phyloP scores from a whole-genome alignment of 345 rosid species.

The Eucalyptus marginata region DNA sequence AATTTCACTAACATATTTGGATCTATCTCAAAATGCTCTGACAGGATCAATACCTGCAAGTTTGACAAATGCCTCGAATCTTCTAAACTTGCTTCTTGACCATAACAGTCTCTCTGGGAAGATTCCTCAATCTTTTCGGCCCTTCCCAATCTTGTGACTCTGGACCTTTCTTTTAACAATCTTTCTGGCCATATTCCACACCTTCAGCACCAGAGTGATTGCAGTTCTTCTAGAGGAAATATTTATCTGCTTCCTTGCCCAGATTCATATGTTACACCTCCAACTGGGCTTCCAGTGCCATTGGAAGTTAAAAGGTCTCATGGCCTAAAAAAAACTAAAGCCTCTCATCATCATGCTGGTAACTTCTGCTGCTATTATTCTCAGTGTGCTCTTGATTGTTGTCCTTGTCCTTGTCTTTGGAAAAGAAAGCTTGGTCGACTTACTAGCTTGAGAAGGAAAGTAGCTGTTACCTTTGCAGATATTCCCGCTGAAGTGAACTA shows the following conservation, averaged over 20 bases:
- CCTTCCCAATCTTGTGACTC: constrained; percentile 16
- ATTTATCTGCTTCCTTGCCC: constrained; percentile 15
- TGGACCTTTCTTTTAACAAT: constrained; percentile 44
- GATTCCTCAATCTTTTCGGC: constrained; percentile 29
- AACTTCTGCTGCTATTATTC: constrained; percentile 18
- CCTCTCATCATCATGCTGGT: constrained; percentile 8
- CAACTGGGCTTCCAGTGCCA: background rate
- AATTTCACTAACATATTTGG: constrained; percentile 26
- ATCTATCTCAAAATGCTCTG: constrained; percentile 44
- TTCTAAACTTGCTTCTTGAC: constrained; percentile 31
- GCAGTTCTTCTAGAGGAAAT: constrained; percentile 29
- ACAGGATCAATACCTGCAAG: constrained; percentile 36
- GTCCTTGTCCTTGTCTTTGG: constrained; percentile 4
- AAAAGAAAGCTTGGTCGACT: constrained; percentile 9
- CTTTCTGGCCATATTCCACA: constrained; percentile 37
- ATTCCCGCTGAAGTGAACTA: constrained; percentile 40
- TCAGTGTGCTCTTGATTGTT: constrained; percentile 2
- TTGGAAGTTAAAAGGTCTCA: constrained; percentile 1
- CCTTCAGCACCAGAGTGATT: constrained; percentile 16
- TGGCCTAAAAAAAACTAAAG: background rate
- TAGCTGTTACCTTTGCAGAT: constrained; percentile 44
- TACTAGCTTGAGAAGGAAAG: constrained; percentile 17
- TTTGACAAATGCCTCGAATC: constrained; percentile 20
- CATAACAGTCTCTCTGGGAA: constrained; percentile 40
- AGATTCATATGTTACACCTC: background rate